phyloP scores from a whole-genome alignment of 352 stramenopile genomes.

The Phytophthora nicotianae region DNA sequence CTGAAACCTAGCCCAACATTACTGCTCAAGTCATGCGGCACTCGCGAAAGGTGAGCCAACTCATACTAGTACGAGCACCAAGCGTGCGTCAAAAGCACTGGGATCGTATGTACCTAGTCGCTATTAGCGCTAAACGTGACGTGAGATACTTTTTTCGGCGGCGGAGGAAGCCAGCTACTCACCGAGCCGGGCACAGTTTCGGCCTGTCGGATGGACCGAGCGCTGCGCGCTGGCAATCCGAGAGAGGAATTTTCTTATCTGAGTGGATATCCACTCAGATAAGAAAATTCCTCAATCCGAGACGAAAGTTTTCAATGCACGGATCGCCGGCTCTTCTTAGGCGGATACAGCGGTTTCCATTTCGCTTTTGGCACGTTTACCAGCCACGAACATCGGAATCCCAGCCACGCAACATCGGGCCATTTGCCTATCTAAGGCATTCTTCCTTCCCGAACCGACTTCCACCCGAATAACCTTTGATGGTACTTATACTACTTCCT shows the following conservation, averaged over 20 bases:
- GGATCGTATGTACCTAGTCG: not conserved
- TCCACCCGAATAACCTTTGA: conserved; percentile 17
- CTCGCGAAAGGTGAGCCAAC: not conserved
- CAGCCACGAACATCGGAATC: conserved; percentile 8
- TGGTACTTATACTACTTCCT: not conserved
- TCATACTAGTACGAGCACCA: not conserved
- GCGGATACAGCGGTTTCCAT: not conserved
- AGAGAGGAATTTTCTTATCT: no score
- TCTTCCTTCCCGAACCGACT: conserved; percentile 3
- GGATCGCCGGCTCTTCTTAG: not conserved
- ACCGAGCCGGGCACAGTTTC: conserved; percentile 11
- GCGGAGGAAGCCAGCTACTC: conserved; percentile 14
- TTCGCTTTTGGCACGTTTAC: conserved; percentile 10
- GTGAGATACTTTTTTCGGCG: not conserved
- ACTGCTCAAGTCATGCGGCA: not conserved
- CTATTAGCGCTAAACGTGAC: not conserved
- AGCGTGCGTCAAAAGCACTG: conserved; percentile 13
- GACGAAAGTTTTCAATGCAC: conserved; percentile 4
- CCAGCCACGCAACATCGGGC: not conserved
- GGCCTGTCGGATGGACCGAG: not conserved
- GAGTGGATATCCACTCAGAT: no score
- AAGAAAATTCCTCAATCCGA: conserved; percentile 2
- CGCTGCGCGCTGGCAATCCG: no score
- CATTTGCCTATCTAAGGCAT: not conserved
- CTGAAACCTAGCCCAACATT: not conserved